A percentile compares a stretch with the other conserved stretches of the same genome.
These are phyloP conservation scores for Aspergillus fumigatus DNA, from an alignment of 2,329 filamentous ascomycete genomes.

Conservation along the genomic window DNA sequence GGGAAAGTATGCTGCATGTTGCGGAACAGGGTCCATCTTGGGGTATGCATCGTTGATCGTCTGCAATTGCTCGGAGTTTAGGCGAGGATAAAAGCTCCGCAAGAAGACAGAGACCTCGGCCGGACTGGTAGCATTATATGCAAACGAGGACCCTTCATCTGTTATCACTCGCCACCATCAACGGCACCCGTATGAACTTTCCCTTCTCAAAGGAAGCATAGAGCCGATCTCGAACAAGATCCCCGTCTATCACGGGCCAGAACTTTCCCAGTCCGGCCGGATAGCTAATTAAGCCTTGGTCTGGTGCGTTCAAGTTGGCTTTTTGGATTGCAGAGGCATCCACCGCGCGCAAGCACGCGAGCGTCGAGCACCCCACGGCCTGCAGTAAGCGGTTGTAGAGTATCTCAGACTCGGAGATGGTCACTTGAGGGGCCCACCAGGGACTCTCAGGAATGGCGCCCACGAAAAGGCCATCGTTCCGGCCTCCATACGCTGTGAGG, in stretches of 20 bases:
- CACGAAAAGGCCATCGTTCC: constrained; percentile 44
- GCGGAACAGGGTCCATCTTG: constrained; percentile 23
- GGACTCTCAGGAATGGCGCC: constrained; percentile 48
- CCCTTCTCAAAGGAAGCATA: constrained; percentile 48
- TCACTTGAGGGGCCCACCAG: constrained; percentile 45
- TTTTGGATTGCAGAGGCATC: constrained; percentile 39
- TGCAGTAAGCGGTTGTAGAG: constrained; percentile 45
- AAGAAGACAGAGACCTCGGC: constrained; percentile 51
- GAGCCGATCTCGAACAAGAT: constrained; percentile 48
- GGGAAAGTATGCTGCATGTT: constrained; percentile 33
- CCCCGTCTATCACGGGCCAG: constrained; percentile 52
- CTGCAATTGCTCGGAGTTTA: constrained; percentile 47
- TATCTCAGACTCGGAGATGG: constrained; percentile 43
- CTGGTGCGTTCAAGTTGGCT: constrained; percentile 38
- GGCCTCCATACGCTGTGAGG: constrained; percentile 49
- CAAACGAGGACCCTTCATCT: constrained; percentile 43
- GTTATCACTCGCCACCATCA: constrained; percentile 48
- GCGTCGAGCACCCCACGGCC: constrained; percentile 41
- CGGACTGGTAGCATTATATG: constrained; percentile 43
- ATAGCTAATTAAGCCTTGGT: constrained; percentile 33
- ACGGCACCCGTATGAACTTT: constrained; percentile 51
- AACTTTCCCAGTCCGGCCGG: constrained; percentile 49
- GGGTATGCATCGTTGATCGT: constrained; percentile 53
- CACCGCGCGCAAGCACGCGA: constrained; percentile 44
- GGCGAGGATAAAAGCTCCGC: constrained; percentile 51